Evolutionary conservation across 2,329 filamentous ascomycete genomes (phyloP).

Genomic region (Aspergillus eucalypticola): DNA sequence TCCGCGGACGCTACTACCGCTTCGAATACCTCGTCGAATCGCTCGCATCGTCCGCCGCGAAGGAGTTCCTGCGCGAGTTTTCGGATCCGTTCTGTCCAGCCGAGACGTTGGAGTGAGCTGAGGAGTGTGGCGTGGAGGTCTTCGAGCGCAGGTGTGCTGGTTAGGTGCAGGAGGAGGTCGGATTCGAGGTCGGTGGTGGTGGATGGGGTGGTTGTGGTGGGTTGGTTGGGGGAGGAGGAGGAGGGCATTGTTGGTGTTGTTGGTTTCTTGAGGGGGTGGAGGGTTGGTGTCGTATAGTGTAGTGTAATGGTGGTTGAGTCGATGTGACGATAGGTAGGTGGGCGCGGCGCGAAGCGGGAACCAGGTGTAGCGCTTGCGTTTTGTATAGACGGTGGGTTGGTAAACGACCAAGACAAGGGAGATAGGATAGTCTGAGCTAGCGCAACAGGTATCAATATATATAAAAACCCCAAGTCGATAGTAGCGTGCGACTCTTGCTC

Average conservation of each 20-base stretch:
- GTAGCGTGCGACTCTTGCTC: no score
- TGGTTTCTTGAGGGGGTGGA: no score
- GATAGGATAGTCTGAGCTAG: neutral
- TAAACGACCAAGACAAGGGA: no score
- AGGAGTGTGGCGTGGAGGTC: conserved; percentile 58
- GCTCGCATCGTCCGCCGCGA: conserved; percentile 58
- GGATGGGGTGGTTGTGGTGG: conserved; percentile 13
- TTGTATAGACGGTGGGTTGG: neutral
- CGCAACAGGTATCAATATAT: no score
- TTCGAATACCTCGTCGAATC: conserved; percentile 57
- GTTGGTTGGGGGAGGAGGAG: conserved; percentile 10
- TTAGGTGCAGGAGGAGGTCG: conserved; percentile 47
- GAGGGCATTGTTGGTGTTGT: conserved; percentile 14
- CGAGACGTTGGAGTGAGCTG: conserved; percentile 57
- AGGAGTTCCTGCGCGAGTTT: conserved; percentile 58
- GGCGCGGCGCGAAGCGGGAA: neutral
- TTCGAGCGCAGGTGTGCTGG: conserved; percentile 52
- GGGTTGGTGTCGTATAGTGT: neutral
- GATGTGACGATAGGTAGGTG: neutral
- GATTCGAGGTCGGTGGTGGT: conserved; percentile 36
- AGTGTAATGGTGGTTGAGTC: neutral
- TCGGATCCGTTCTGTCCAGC: conserved; percentile 60
- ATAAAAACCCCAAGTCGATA: no score
- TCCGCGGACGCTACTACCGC: conserved; percentile 53
- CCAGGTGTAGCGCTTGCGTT: neutral